These are phyloP conservation scores for Sclerotinia subarctica DNA, from an alignment of 2,329 filamentous ascomycete genomes.

Conservation along the genomic window DNA sequence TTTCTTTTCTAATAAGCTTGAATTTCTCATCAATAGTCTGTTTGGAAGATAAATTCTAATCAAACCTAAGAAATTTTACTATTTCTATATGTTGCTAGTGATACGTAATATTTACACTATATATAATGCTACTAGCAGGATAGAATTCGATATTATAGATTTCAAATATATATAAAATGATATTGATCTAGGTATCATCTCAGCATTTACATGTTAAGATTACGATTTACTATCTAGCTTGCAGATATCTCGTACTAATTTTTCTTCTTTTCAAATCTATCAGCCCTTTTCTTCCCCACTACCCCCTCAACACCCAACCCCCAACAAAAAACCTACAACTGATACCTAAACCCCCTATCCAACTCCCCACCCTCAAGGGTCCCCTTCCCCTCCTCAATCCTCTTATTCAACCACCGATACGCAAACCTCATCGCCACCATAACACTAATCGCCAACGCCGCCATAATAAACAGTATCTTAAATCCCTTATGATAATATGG, in stretches of 20 bases:
- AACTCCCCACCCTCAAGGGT: conserved; percentile 16
- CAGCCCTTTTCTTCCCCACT: neutral
- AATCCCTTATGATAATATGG: conserved; percentile 20
- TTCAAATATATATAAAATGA: no score
- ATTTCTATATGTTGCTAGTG: no score
- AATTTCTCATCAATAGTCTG: no score
- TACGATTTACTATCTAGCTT: neutral
- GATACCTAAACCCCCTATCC: conserved; percentile 20
- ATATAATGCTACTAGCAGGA: no score
- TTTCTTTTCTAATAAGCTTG: no score
- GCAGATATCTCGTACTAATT: neutral
- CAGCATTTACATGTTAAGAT: neutral
- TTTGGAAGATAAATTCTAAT: no score
- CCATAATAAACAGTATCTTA: conserved; percentile 18
- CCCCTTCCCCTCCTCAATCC: conserved; percentile 17
- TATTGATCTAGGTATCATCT: neutral
- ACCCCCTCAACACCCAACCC: neutral
- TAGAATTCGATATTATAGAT: no score
- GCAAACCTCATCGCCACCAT: conserved; percentile 12
- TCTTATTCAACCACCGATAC: conserved; percentile 17
- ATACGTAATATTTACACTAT: no score
- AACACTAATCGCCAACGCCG: conserved; percentile 13
- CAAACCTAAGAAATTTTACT: no score
- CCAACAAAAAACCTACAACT: neutral
- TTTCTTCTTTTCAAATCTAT: neutral